Conservation (phyloP, 345 rosid genomes). For the Limnanthes douglasii region DNA sequence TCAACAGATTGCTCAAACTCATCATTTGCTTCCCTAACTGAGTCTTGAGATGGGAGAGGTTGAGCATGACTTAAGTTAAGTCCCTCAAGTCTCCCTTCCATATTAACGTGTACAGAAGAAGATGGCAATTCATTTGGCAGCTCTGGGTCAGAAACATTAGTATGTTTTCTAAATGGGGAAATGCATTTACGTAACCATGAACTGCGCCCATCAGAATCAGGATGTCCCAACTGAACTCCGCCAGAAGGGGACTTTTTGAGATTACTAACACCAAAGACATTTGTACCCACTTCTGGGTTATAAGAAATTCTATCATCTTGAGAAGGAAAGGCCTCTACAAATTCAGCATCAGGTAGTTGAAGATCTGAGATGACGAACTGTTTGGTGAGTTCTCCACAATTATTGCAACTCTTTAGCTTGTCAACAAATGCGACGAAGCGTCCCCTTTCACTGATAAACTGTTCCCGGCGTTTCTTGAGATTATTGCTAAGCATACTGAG, state of each 20-base stretch:
- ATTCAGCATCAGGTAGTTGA: slow-evolving; percentile 29
- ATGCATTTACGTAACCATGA: slow-evolving; percentile 55
- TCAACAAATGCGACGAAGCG: slow-evolving; percentile 48
- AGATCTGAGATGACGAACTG: slow-evolving; percentile 47
- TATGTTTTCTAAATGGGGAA: slow-evolving; percentile 36
- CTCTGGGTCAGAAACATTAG: slow-evolving; percentile 11
- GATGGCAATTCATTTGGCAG: slow-evolving; percentile 9
- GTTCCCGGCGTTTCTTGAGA: slow-evolving; percentile 39
- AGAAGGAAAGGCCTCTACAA: slow-evolving; percentile 14
- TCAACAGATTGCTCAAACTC: slow-evolving; percentile 30
- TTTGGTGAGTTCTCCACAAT: slow-evolving; percentile 40
- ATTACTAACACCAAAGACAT: slow-evolving; percentile 11
- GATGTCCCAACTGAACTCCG: slow-evolving; percentile 8
- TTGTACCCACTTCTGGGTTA: slow-evolving; percentile 7
- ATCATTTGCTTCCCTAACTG: slow-evolving; percentile 15
- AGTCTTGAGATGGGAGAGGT: slow-evolving; percentile 10
- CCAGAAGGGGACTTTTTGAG: slow-evolving; percentile 14
- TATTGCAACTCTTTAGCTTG: slow-evolving; percentile 36
- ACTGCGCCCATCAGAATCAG: slow-evolving; percentile 15
- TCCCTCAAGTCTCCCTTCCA: slow-evolving; percentile 9
- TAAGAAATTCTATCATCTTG: slow-evolving; percentile 21
- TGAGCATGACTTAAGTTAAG: slow-evolving; percentile 9
- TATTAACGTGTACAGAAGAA: slow-evolving; percentile 4
- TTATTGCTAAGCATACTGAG: slow-evolving; percentile 41
- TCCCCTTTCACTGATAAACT: slow-evolving; percentile 27